phyloP scores from a whole-genome alignment of 805 yeast genomes.

The Candida michaelii region DNA sequence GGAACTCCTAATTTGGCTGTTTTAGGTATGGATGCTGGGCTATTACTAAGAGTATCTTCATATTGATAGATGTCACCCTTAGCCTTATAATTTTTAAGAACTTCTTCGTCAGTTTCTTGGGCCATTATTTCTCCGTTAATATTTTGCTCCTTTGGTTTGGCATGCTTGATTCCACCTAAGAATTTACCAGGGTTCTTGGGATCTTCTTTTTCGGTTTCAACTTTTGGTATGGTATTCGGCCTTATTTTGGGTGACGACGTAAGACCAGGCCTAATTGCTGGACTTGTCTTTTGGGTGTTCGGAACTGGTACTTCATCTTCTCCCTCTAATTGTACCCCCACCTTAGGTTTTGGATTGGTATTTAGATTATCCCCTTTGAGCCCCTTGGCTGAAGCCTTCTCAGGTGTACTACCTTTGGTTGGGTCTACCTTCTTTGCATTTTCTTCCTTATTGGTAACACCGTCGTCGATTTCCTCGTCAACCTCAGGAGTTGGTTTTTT shows the following conservation, averaged over 20 bases:
- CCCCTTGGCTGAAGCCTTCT: neutral
- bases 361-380: neutral
- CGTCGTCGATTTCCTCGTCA: neutral
- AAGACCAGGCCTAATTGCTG: neutral
- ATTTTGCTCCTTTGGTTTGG: slow-evolving; percentile 19
- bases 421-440: slow-evolving; percentile 6
- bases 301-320: slow-evolving; percentile 1
- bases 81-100: slow-evolving; percentile 9
- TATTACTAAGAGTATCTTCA: slow-evolving; percentile 12
- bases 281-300: neutral
- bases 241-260: neutral
- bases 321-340: neutral
- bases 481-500: slow-evolving; percentile 1
- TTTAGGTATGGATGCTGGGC: slow-evolving; percentile 11
- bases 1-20: slow-evolving; percentile 14
- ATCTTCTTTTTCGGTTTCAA: slow-evolving; percentile 10
- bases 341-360: slow-evolving; percentile 3
- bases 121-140: slow-evolving; percentile 16
- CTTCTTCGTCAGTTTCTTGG: slow-evolving; percentile 18
- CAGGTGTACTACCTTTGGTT: neutral
- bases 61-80: slow-evolving; percentile 14
- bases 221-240: slow-evolving; percentile 7
- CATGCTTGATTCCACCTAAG: slow-evolving; percentile 23
- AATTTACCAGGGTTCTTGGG: slow-evolving; percentile 22
- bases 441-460: neutral